Conservation (phyloP, 495 filamentous ascomycete genomes). For the Neurospora intermedia region DNA sequence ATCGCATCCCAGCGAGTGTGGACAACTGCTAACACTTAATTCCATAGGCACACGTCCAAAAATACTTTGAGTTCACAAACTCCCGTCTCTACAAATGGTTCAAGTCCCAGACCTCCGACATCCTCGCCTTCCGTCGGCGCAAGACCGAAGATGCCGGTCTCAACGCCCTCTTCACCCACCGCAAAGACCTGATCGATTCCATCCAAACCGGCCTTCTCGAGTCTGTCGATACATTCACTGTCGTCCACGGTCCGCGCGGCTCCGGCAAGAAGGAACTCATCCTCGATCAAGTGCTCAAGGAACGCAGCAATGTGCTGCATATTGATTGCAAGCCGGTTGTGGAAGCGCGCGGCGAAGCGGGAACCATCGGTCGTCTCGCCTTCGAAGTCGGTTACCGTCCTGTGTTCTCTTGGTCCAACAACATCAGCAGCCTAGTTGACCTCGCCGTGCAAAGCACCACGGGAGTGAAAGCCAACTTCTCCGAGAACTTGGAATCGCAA, state of each 20-base stretch:
- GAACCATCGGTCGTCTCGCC: constrained; percentile 74
- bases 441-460: constrained; percentile 89
- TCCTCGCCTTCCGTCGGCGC: constrained; percentile 40
- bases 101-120: constrained; percentile 63
- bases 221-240: constrained; percentile 82
- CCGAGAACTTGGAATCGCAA: constrained; percentile 86
- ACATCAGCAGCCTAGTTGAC: constrained; percentile 80
- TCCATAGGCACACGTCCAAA: constrained; percentile 56
- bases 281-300: constrained; percentile 69
- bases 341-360: constrained; percentile 83
- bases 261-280: constrained; percentile 86
- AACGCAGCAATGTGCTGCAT: constrained; percentile 67
- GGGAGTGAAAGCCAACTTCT: constrained; percentile 89
- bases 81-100: constrained; percentile 69
- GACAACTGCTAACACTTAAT: not conserved
- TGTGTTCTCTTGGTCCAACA: constrained; percentile 95
- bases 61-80: constrained; percentile 60
- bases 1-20: not conserved
- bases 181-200: constrained; percentile 66
- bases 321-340: constrained; percentile 92
- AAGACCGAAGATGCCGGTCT: constrained; percentile 58
- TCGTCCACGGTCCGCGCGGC: constrained; percentile 84
- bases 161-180: constrained; percentile 78
- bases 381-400: constrained; percentile 82
- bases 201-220: constrained; percentile 82